phyloP scores from a whole-genome alignment of 352 stramenopile genomes.

The Phytophthora brassicae region DNA sequence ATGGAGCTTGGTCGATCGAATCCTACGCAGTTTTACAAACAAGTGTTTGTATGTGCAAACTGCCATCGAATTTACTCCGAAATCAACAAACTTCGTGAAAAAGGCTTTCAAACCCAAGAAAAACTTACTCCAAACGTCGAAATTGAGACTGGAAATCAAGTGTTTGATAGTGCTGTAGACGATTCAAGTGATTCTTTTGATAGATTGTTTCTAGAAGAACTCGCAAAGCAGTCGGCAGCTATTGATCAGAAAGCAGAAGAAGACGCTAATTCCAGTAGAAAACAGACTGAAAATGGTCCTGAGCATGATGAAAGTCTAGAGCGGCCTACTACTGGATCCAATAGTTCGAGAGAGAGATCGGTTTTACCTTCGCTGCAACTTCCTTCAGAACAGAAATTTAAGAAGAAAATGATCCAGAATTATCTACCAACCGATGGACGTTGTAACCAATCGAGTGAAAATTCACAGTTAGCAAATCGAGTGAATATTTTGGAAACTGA shows the following conservation, averaged over 20 bases:
- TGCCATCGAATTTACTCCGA: slow-evolving; percentile 73
- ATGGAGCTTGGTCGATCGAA: slow-evolving; percentile 67
- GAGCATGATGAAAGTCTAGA: slow-evolving; percentile 21
- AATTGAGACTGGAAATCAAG: not conserved
- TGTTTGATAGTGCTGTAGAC: not conserved
- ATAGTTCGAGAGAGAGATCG: slow-evolving; percentile 16
- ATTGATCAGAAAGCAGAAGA: slow-evolving; percentile 2
- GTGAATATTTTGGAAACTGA: slow-evolving; percentile 27
- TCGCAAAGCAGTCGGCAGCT: slow-evolving; percentile 51
- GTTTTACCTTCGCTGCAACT: slow-evolving; percentile 23
- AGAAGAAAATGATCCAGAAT: slow-evolving; percentile 16
- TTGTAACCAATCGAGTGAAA: slow-evolving; percentile 19
- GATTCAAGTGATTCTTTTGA: slow-evolving; percentile 39
- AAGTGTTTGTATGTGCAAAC: slow-evolving; percentile 70
- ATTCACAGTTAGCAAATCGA: slow-evolving; percentile 13
- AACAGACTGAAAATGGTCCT: slow-evolving; percentile 3
- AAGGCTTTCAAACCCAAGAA: slow-evolving; percentile 40
- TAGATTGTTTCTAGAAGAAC: slow-evolving; percentile 64
- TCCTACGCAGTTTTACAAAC: slow-evolving; percentile 77
- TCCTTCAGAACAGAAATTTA: slow-evolving; percentile 3
- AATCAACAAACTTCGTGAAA: slow-evolving; percentile 51
- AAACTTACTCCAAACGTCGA: not conserved
- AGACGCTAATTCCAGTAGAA: not conserved
- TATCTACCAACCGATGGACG: not conserved
- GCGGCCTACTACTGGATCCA: slow-evolving; percentile 15